A percentile compares a stretch with the other conserved stretches of the same genome.
Conservation (phyloP, 331 rosid species). For the Cucumis variabilis region DNA sequence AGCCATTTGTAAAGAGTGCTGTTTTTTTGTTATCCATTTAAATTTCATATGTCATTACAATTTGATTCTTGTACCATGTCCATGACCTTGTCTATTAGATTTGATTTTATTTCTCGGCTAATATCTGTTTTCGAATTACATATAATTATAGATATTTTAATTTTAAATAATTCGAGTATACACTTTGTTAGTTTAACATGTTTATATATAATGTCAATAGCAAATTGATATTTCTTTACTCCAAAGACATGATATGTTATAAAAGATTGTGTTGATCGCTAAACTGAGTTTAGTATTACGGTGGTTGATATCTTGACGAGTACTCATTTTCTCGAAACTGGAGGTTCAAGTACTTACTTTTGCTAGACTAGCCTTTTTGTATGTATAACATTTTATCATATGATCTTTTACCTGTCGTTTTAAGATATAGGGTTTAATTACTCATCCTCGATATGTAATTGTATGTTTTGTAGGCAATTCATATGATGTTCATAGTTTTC, state of each 20-base stretch:
- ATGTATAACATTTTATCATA: too few species aligned
- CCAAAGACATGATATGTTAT: too few species aligned
- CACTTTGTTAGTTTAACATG: background rate
- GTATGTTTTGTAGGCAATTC: background rate
- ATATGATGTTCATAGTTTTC: too few species aligned
- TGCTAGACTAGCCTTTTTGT: too few species aligned
- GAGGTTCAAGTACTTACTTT: too few species aligned
- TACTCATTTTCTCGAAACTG: too few species aligned
- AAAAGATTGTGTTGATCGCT: too few species aligned
- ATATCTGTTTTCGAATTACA: background rate
- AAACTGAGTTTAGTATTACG: too few species aligned
- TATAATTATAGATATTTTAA: background rate
- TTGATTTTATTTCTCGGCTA: conserved; percentile 7
- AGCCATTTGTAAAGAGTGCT: background rate
- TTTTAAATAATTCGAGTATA: background rate
- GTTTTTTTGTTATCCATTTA: background rate
- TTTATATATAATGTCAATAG: background rate
- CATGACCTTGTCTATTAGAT: background rate
- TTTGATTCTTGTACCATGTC: background rate
- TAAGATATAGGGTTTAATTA: background rate
- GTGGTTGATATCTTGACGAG: background rate
- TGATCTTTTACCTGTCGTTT: background rate
- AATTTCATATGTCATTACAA: background rate
- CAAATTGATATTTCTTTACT: background rate
- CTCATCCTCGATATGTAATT: background rate